Evolutionary conservation across 2,329 filamentous ascomycete species (phyloP).

Genomic region (Aspergillus sojae): DNA sequence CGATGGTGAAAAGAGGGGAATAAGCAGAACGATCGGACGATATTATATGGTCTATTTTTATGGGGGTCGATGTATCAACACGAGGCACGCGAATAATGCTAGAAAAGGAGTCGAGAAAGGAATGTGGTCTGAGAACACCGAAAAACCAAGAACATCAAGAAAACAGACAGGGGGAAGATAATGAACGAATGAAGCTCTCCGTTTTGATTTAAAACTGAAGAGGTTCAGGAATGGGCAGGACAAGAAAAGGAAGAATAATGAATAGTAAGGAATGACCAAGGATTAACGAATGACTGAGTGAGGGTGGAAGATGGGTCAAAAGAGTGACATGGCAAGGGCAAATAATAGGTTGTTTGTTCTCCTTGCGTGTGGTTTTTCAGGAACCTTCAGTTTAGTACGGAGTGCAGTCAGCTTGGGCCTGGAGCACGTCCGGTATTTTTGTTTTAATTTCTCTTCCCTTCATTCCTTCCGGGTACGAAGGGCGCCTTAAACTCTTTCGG

Average conservation of each 20-base stretch:
- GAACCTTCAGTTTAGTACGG: not conserved
- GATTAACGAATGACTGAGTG: constrained; percentile 35
- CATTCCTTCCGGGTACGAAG: not conserved
- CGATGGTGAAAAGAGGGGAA: constrained; percentile 8
- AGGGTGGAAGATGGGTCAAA: constrained; percentile 27
- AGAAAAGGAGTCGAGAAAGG: constrained; percentile 23
- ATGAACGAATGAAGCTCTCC: constrained; percentile 14
- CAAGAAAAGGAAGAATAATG: not conserved
- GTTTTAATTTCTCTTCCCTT: not conserved
- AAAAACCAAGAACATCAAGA: constrained; percentile 19
- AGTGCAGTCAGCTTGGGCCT: not conserved
- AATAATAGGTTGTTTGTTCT: constrained; percentile 13
- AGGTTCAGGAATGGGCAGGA: constrained; percentile 14
- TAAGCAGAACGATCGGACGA: not conserved
- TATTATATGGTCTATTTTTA: not conserved
- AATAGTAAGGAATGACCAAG: constrained; percentile 1
- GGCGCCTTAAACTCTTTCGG: not conserved
- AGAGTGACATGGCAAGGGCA: constrained; percentile 30
- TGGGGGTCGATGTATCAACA: not conserved
- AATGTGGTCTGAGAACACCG: constrained; percentile 14
- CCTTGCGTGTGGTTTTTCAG: not conserved
- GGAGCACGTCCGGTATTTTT: not conserved
- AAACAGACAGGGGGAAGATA: constrained; percentile 10
- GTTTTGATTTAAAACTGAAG: not conserved
- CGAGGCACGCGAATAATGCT: constrained; percentile 2